Conservation (phyloP, 192 early-diverging fungal genomes). For the Rhizophagus sp. region DNA sequence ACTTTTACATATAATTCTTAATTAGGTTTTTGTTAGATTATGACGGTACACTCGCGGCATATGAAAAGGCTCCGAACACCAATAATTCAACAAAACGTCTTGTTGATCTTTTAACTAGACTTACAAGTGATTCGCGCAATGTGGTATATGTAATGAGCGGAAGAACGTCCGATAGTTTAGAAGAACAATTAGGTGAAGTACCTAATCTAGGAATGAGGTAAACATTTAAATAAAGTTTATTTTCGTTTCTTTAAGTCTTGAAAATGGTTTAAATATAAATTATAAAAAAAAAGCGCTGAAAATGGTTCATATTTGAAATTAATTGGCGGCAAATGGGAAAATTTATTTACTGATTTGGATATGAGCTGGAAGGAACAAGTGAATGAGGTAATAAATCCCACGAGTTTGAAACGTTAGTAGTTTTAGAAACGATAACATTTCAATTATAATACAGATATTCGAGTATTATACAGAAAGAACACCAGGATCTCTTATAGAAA, state of each 20-base stretch:
- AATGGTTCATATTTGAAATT: slow-evolving; percentile 71
- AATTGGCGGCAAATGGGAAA: slow-evolving; percentile 62
- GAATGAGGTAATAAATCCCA: slow-evolving; percentile 47
- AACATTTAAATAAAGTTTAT: background rate
- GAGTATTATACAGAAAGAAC: slow-evolving; percentile 84
- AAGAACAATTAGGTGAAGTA: slow-evolving; percentile 65
- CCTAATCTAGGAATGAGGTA: slow-evolving; percentile 61
- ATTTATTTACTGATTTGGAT: slow-evolving; percentile 54
- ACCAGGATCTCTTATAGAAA: slow-evolving; percentile 75
- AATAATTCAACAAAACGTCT: slow-evolving; percentile 49
- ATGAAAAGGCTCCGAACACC: slow-evolving; percentile 55
- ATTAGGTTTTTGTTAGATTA: slow-evolving; percentile 57
- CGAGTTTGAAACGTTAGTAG: background rate
- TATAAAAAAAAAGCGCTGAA: slow-evolving; percentile 57
- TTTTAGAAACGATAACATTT: background rate
- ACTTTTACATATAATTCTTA: background rate
- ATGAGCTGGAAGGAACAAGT: slow-evolving; percentile 70
- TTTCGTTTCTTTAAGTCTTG: background rate
- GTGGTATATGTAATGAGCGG: slow-evolving; percentile 77
- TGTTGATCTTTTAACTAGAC: slow-evolving; percentile 51
- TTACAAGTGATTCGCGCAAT: slow-evolving; percentile 67
- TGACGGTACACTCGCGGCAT: slow-evolving; percentile 72
- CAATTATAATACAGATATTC: slow-evolving; percentile 55
- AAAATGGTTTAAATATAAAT: too few relatives aligned
- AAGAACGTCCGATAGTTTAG: slow-evolving; percentile 62